Evolutionary conservation across 768 basidiomycete species (phyloP), one percentile per base, ranked within the genome.

Genomic region (Leucosporidium creatinivorum): DNA sequence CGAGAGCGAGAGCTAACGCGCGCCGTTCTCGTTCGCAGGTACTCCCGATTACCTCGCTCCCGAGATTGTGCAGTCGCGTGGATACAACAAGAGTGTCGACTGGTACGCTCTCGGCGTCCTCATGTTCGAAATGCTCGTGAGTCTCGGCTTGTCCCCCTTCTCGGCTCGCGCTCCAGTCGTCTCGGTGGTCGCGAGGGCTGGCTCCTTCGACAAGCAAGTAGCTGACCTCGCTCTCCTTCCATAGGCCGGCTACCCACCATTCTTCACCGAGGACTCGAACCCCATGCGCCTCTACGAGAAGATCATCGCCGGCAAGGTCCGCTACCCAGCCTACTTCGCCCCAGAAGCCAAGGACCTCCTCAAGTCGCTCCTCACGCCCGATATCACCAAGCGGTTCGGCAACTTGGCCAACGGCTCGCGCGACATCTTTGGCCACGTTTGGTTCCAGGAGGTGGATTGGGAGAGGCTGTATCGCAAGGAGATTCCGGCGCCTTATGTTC

Each of bases 21-120:
- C 10, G 4, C 23, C 25, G 28, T 6, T 30, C 51, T 63, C 26
- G 30, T 17, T 3, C 33, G 18, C 49, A 72, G 91, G 91, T 48
- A 94, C 91, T 8, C 91, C 92, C 33, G 91, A 93, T 80, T 98
- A 99, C 76, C 86, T 99, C 39, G 96, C 96, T 2, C 96, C 96
- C 15, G 96, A 99, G 79, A 96, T 99, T 66, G 96, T 99, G 57
- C 89, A 94, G 76, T 93, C 91, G 10, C 91, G 96, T 71, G 96
- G 96, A 19, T 94, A 99, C 79, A 93, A 93, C 39, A 97, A 97
- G 79, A 92, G 93, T 23, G 94, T 94, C 5, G 96, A 98, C 77
- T 98, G 93, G 94, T 99, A 94, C 93, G 94, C 96, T 12, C 89
- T 93, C 74, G 96, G 96, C 31, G 90, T 98, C 50, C 82, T 99